Evolutionary conservation across 2,329 filamentous ascomycete species (phyloP).

Genomic region (Arachnomyces sp.): DNA sequence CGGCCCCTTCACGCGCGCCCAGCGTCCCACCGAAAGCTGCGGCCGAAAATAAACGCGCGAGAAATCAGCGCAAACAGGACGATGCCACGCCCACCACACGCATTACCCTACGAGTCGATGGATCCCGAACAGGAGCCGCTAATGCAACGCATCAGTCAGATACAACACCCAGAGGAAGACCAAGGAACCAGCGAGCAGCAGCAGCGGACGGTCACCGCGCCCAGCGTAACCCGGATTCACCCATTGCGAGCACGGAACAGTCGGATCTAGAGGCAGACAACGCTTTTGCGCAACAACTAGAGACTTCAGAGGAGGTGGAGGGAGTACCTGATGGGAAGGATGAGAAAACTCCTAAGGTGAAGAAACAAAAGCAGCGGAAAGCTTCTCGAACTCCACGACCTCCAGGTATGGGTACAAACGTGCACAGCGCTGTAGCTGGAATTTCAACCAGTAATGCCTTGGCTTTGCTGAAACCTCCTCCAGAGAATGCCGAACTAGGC

Average conservation of each 20-base stretch:
- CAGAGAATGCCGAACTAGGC: conserved; percentile 50
- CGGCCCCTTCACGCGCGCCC: conserved; percentile 36
- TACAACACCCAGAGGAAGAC: conserved; percentile 16
- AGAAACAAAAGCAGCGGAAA: conserved; percentile 35
- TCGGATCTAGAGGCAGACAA: conserved; percentile 33
- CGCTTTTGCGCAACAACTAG: conserved; percentile 12
- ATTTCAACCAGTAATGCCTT: conserved; percentile 56
- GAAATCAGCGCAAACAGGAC: conserved; percentile 31
- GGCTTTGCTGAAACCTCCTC: conserved; percentile 51
- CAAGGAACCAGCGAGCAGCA: conserved; percentile 28
- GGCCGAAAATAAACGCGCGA: conserved; percentile 34
- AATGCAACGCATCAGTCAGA: conserved; percentile 14
- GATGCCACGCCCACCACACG: conserved; percentile 26
- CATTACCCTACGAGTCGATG: conserved; percentile 36
- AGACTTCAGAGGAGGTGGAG: conserved; percentile 12
- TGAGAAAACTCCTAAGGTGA: conserved; percentile 21
- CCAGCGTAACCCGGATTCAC: conserved; percentile 35
- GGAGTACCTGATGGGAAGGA: conserved; percentile 1
- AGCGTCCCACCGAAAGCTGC: conserved; percentile 22
- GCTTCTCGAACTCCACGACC: conserved; percentile 14
- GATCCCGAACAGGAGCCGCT: conserved; percentile 14
- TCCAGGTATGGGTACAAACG: conserved; percentile 40
- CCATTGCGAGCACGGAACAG: conserved; percentile 39
- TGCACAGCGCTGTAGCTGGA: conserved; percentile 45
- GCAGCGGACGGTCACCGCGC: conserved; percentile 29